A percentile compares a stretch with the other conserved stretches of the same genome.
Conservation (phyloP, 495 filamentous ascomycete genomes). For the Halenospora varia region DNA sequence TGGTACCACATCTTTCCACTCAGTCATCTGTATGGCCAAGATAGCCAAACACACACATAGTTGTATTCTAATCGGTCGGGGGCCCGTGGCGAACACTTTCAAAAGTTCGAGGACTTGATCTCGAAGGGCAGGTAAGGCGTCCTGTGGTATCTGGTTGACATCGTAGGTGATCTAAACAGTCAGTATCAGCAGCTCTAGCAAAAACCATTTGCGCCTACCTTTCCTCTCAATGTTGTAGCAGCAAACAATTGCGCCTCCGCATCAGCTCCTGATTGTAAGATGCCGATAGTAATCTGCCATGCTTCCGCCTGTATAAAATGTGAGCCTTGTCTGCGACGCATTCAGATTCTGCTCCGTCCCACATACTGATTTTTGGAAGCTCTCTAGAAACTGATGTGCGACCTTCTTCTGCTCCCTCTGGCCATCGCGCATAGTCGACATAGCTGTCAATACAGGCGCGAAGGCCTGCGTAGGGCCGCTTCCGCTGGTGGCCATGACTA, state of each 20-base stretch:
- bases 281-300: slow-evolving; percentile 81
- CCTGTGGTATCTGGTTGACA: slow-evolving; percentile 76
- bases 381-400: slow-evolving; percentile 86
- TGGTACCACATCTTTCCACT: slow-evolving; percentile 91
- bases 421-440: slow-evolving; percentile 87
- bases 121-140: slow-evolving; percentile 69
- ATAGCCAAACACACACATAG: slow-evolving; percentile 92
- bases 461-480: slow-evolving; percentile 61
- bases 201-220: slow-evolving; percentile 53
- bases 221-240: slow-evolving; percentile 94
- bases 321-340: slow-evolving; percentile 21
- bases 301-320: slow-evolving; percentile 64
- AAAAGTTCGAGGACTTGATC: slow-evolving; percentile 78
- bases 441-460: slow-evolving; percentile 78
- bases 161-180: slow-evolving; percentile 70
- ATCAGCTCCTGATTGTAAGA: slow-evolving; percentile 73
- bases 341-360: neutral
- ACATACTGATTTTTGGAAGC: slow-evolving; percentile 97
- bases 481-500: slow-evolving; percentile 40
- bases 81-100: slow-evolving; percentile 71
- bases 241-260: slow-evolving; percentile 90
- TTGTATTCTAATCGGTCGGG: slow-evolving; percentile 88
- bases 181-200: neutral
- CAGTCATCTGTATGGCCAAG: slow-evolving; percentile 90
- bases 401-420: slow-evolving; percentile 79